Percentiles rank a stretch among this genome's conserved stretches.
phyloP scores from a whole-genome alignment of 257 asterid species.

The Lantana camara region DNA sequence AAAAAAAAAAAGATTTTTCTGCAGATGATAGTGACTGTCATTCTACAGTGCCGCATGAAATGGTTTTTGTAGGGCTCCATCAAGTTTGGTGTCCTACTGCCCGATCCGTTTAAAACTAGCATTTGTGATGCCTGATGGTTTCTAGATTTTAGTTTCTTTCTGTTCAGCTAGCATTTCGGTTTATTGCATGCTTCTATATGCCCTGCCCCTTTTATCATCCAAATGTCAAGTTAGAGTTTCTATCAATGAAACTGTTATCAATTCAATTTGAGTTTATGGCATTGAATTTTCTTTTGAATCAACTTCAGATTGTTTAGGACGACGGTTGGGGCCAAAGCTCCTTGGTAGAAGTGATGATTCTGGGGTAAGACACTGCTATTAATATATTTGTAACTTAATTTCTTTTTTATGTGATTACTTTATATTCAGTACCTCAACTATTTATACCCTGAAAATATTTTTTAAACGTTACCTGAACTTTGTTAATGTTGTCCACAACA shows the following conservation, averaged over 20 bases:
- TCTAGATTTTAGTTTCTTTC: not conserved
- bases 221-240: constrained; percentile 15
- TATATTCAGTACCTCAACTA: not conserved
- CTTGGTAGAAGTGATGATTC: constrained; percentile 88
- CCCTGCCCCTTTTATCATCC: constrained; percentile 1
- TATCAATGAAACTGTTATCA: not conserved
- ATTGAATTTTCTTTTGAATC: constrained; percentile 25
- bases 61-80: not conserved
- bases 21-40: no score
- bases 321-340: constrained; percentile 91
- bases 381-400: not conserved
- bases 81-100: not conserved
- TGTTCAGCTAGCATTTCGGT: constrained; percentile 13
- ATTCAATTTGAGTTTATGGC: constrained; percentile 5
- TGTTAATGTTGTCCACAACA: constrained; percentile 41
- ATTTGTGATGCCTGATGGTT: not conserved
- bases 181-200: constrained; percentile 8
- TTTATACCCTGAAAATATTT: constrained; percentile 8
- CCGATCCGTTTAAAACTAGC: not conserved
- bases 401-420: constrained; percentile 16
- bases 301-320: constrained; percentile 88
- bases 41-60: no score
- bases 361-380: constrained; percentile 51
- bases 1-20: no score
- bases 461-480: constrained; percentile 19